Evolutionary conservation across 1,284 basidiomycete genomes (phyloP), one percentile per base, ranked within the genome.

Genomic region (Pulveroboletus sp.): DNA sequence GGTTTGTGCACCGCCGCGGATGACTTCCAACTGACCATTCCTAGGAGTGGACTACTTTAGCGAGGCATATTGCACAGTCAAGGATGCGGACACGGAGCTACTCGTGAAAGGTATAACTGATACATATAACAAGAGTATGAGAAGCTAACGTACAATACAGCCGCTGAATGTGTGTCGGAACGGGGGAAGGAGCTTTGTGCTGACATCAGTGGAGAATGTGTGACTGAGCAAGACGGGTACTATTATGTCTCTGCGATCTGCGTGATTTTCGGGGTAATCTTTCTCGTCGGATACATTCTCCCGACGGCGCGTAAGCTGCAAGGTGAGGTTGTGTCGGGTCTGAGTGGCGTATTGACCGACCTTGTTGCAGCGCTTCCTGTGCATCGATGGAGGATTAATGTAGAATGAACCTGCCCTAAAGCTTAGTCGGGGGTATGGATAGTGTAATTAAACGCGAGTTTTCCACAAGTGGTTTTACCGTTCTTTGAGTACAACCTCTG

Each of bases 161-260:
- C 87, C 17, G 75, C 81, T 12, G 94, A 97, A 73, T 97, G 95
- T 73, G 89, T 94, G 26, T 91, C 92, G 14, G 95, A 97, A 22
- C 84, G 87, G 49, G 97, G 96, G 25, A 96, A 94, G 69, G 78
- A 83, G 2, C 75, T 81, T 3, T 99, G 97, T 73, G 77, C 80
- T 11, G 83, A 87, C 2, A 78, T 92, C 28, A 87, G 84, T 14
- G 96, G 97, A 2, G 74, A 79, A 45, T 99, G 97, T 73, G 74
- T 89, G 48, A 92, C 89, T 2, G 84, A 92, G 69, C 82, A 84
- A 29, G 97, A 99, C 72, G 96, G 97, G 2, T 99, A 97, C 74
- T 99, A 95, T 73, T 84, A 87, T 62, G 87, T 96, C 54, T 91
- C 89, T 24, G 84, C 76, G 9, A 70, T 94, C 22, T 98, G 96